A percentile compares a stretch with the other conserved stretches of the same genome.
phyloP scores from a whole-genome alignment of 108 stramenopile species.

The Cyclostephanos invisitatus region DNA sequence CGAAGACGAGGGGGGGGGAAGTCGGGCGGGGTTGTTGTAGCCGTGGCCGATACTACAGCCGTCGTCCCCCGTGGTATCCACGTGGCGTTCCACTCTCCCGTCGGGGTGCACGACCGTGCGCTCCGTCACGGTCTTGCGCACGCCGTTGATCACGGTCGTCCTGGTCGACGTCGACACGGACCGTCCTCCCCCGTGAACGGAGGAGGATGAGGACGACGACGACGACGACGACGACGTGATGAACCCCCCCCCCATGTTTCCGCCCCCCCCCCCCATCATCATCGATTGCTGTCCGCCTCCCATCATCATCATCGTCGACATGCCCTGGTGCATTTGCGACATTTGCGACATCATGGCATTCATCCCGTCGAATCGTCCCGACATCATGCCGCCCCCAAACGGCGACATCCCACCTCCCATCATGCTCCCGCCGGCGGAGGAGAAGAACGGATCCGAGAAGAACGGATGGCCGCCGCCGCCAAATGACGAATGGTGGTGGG shows the following conservation, averaged over 20 bases:
- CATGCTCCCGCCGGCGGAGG: neutral
- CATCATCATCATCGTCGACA: constrained; percentile 15
- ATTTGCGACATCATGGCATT: constrained; percentile 43
- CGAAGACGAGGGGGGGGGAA: constrained; percentile 18
- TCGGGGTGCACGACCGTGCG: constrained; percentile 67
- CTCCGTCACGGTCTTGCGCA: constrained; percentile 74
- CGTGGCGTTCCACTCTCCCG: constrained; percentile 75
- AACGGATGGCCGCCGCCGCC: constrained; percentile 5
- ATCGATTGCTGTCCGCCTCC: constrained; percentile 11
- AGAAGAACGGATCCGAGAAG: constrained; percentile 36
- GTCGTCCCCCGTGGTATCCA: constrained; percentile 49
- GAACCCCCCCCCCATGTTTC: constrained; percentile 7
- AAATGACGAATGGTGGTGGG: neutral
- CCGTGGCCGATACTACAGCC: neutral
- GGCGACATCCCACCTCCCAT: constrained; percentile 15
- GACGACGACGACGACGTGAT: constrained; percentile 26
- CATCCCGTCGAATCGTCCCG: constrained; percentile 41
- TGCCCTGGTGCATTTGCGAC: constrained; percentile 27
- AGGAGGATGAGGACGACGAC: constrained; percentile 33
- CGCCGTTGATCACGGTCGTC: constrained; percentile 80
- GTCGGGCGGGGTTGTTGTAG: no score
- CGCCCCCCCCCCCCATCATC: constrained; percentile 6
- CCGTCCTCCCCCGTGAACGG: neutral
- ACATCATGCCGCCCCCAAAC: constrained; percentile 20
- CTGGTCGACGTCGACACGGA: constrained; percentile 50